Base-by-base conservation (phyloP, 75 land plant species). In the Gnetum montanum region DNA sequence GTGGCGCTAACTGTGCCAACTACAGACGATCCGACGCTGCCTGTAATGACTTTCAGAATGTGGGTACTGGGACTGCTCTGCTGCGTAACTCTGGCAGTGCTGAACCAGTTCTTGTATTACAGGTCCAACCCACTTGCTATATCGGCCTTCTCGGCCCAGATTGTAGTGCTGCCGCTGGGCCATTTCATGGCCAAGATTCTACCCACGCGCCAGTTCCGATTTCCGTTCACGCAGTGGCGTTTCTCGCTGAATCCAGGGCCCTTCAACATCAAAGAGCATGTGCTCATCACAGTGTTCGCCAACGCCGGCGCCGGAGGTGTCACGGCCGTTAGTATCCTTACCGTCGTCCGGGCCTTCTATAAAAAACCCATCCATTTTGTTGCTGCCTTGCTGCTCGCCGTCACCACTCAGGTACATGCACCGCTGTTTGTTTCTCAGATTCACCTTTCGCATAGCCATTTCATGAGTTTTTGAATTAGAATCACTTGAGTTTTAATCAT, bases 221-320 rank as follows among this genome's bases (percentile, higher is more conserved):
- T 76, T 19, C 89, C 73, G 8, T 49, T 64, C 34, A 72, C 70
- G 4, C 51, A 37, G 0, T 76, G 73, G 73, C 36, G 73, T 18
- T 79, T 86, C 34, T 60, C 88, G 6, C 54, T 88, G 40, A 90
- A 87, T 49, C 93, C 93, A 3, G 96, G 96, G 11, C 96, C 96
- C 0, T 90, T 87, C 57, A 87, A 71, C 46, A 18, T 90, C 36
- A 90, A 90, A 48, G 96, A 90, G 48, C 96, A 90, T 62, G 93
- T 77, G 16, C 69, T 83, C 34, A 87, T 90, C 62, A 83, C 93
- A 60, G 81, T 84, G 25, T 88, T 88, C 46, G 94, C 97, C 36
- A 78, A 69, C 49, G 62, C 80, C 26, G 97, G 94, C 18, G 18
- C 72, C 43, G 46, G 64, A 16, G 54, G 69, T 23, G 83, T 75